Percentiles rank a stretch among this genome's conserved stretches.
Conservation (phyloP, 768 basidiomycete genomes). For the Boletus rubroflammeus region DNA sequence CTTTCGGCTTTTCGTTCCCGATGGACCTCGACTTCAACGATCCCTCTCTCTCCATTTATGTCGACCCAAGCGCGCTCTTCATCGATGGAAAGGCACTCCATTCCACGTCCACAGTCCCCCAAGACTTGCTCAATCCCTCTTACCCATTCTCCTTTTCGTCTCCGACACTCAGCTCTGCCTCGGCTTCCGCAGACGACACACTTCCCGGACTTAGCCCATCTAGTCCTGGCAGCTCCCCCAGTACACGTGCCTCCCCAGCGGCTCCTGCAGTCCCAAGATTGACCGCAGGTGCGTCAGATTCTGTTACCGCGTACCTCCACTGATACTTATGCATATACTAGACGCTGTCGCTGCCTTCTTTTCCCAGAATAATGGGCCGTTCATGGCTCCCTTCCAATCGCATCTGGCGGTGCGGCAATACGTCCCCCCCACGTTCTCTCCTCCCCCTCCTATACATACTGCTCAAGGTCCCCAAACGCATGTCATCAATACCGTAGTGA, state of each 20-base stretch:
- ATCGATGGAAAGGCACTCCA: constrained; percentile 29
- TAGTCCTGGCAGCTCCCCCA: constrained; percentile 29
- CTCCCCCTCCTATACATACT: constrained; percentile 30
- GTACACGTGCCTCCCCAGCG: constrained; percentile 29
- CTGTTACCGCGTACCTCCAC: not conserved
- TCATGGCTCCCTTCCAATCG: constrained; percentile 36
- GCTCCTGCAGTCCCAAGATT: constrained; percentile 21
- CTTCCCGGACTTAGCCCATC: constrained; percentile 22
- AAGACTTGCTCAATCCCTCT: constrained; percentile 26
- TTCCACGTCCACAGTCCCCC: constrained; percentile 13
- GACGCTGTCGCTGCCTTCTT: constrained; percentile 23
- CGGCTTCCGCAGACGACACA: constrained; percentile 31
- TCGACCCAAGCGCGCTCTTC: constrained; percentile 66
- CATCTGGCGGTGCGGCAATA: constrained; percentile 18
- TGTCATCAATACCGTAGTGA: constrained; percentile 15
- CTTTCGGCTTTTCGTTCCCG: constrained; percentile 37
- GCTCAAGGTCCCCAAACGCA: constrained; percentile 24
- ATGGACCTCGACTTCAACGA: constrained; percentile 66
- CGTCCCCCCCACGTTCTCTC: constrained; percentile 41
- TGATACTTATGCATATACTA: constrained; percentile 16
- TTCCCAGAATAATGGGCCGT: constrained; percentile 9
- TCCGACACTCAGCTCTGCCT: constrained; percentile 32
- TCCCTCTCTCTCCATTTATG: constrained; percentile 40
- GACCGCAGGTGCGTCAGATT: constrained; percentile 15
- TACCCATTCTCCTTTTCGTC: constrained; percentile 45